Base-by-base conservation (phyloP, 768 basidiomycete species). In the Amylocystis lapponica region DNA sequence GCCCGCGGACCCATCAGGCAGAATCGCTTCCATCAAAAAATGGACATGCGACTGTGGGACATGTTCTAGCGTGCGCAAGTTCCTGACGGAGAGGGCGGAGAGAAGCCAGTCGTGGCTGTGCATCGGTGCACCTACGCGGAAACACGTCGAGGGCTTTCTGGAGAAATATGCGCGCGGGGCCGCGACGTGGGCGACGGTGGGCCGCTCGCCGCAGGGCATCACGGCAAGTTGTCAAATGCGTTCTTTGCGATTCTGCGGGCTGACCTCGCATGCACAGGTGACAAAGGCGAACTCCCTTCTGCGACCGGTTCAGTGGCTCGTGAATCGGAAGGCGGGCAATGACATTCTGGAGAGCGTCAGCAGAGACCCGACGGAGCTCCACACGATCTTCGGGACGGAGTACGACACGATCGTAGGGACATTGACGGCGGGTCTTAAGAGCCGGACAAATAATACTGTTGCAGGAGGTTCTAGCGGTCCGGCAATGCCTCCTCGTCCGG, bases 131-230 rank as follows among this genome's bases (percentile, higher is more conserved):
- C 44, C 27, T 5, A 35, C 19, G 8, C 21, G 49, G 25, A 49
- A 43, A 29, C 54, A 56, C 25, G 45, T 56, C 31, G 51, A 53
- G 36, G 25, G 12, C 4, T 36, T 31, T 32, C 39, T 56, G 8
- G n/a, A 4, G 2, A 13, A 7, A 12, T 34, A 48, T 29, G 47
- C 48, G 11, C 27, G 34, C 1, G 19, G 27, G 14, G 12, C 35
- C 5, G 51, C 49, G 8, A 49, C 39, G 5, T 53, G 35, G 40
- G 32, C 29, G 12, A 49, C 33, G 11, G 41, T 53, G 19, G 26
- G 31, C 8, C 22, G 29, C 13, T 7, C 23, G 13, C 51, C 51
- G 3, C 51, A 55, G 27, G 49, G 49, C 1, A 12, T 55, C 5
- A 33, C 5, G 40, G 54, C 53, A 35, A 3, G 50, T 37, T n/a